Conservation (phyloP, 2,329 filamentous ascomycete species). For the Fusarium nygamai region DNA sequence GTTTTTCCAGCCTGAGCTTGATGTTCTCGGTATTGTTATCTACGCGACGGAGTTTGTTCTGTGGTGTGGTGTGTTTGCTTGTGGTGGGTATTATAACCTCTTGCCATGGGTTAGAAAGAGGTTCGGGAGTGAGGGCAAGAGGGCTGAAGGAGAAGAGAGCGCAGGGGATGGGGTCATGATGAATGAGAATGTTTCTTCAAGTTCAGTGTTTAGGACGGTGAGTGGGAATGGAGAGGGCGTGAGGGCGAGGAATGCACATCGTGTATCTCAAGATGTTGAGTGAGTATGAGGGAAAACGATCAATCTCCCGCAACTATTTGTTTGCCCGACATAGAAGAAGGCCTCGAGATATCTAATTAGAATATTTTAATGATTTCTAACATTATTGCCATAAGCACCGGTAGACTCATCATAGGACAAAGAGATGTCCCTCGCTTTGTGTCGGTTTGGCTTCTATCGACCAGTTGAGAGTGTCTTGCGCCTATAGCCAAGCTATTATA, state of each 20-base stretch:
- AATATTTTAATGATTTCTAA: background rate
- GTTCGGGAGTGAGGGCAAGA: background rate
- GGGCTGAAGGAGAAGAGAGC: background rate
- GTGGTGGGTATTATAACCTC: constrained; percentile 72
- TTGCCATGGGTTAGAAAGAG: constrained; percentile 56
- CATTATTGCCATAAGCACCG: background rate
- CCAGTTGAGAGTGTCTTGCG: background rate
- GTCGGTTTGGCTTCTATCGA: background rate
- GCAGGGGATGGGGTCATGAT: constrained; percentile 47
- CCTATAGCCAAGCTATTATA: background rate
- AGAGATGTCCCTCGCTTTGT: background rate
- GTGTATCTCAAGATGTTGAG: constrained; percentile 8
- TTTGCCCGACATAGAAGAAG: background rate
- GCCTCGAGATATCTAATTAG: too few species aligned
- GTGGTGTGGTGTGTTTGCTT: constrained; percentile 74
- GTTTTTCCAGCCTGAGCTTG: constrained; percentile 66
- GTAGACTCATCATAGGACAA: background rate
- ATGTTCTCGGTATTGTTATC: constrained; percentile 72
- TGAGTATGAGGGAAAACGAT: too few species aligned
- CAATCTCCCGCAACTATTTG: background rate
- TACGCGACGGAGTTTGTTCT: constrained; percentile 73
- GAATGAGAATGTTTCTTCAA: constrained; percentile 65
- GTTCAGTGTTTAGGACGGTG: constrained; percentile 69
- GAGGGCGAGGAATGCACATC: constrained; percentile 5
- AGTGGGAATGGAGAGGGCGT: constrained; percentile 21